Conservation (phyloP, 331 rosid genomes). For the Telfairia occidentalis region DNA sequence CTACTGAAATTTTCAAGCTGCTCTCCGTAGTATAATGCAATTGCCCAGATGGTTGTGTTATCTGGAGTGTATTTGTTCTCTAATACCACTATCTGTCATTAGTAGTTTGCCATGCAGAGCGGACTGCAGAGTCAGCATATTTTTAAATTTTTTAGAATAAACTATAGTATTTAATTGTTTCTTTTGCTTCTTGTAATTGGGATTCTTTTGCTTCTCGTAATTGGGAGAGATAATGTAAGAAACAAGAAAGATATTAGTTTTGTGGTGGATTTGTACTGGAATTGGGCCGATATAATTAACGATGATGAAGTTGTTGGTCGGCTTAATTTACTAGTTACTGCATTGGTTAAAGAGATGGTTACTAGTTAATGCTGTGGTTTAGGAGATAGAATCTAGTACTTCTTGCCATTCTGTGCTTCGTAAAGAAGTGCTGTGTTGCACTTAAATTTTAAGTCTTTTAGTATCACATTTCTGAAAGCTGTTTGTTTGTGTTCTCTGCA, state of each 20-base stretch:
- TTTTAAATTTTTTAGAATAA: not conserved
- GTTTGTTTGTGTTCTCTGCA: too few species aligned
- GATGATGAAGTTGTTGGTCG: not conserved
- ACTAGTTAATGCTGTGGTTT: not conserved
- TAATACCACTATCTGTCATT: not conserved
- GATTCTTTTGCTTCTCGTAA: not conserved
- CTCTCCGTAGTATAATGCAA: not conserved
- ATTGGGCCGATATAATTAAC: not conserved
- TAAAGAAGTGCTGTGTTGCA: not conserved
- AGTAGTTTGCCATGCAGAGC: not conserved
- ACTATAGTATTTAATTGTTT: not conserved
- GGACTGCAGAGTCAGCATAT: not conserved
- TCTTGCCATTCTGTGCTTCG: not conserved
- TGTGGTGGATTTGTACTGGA: not conserved
- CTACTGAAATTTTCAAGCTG: not conserved
- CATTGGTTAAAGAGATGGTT: not conserved
- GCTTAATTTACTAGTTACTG: not conserved
- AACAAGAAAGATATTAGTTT: not conserved
- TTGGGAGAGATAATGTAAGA: not conserved
- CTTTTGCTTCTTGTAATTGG: not conserved
- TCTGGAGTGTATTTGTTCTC: not conserved
- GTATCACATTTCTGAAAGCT: not conserved
- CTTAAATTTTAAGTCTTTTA: not conserved
- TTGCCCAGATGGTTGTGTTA: not conserved
- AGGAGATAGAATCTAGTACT: not conserved